Evolutionary conservation across 208 protist species (phyloP).

Genomic region (Porcisia deanei): DNA sequence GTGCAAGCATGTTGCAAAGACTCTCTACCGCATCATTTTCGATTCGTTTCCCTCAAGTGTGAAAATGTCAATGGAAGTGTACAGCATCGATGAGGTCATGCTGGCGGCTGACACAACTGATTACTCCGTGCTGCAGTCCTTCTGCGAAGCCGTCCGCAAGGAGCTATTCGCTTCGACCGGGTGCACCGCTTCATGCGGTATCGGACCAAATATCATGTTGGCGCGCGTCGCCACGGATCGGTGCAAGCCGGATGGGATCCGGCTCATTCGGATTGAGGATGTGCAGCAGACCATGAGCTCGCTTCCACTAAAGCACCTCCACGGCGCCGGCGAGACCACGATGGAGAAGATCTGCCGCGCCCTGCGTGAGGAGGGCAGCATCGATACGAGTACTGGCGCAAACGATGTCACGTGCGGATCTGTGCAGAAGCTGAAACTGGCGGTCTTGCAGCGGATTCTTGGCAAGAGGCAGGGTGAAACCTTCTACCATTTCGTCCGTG

Average conservation of each 20-base stretch:
- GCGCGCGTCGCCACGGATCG: constrained; percentile 69
- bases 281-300: constrained; percentile 39
- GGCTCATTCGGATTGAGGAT: constrained; percentile 46
- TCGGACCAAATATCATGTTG: constrained; percentile 86
- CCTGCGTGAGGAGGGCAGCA: constrained; percentile 27
- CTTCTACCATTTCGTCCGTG: constrained; percentile 73
- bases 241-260: constrained; percentile 79
- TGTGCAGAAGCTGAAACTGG: constrained; percentile 61
- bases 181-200: constrained; percentile 85
- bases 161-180: constrained; percentile 55
- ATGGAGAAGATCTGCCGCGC: constrained; percentile 57
- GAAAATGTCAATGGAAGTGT: constrained; percentile 82
- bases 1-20: constrained; percentile 61
- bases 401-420: constrained; percentile 53
- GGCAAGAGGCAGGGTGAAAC: constrained; percentile 70
- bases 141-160: constrained; percentile 59
- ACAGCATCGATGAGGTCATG: constrained; percentile 91
- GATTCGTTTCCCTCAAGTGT: constrained; percentile 46
- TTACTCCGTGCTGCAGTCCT: constrained; percentile 38
- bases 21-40: constrained; percentile 80
- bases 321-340: constrained; percentile 70
- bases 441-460: constrained; percentile 53
- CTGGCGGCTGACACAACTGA: constrained; percentile 77
- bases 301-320: constrained; percentile 63
- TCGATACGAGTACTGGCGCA: constrained; percentile 8